phyloP scores from a whole-genome alignment of 1,139 yeast species.

The Yamadazyma atlantica region DNA sequence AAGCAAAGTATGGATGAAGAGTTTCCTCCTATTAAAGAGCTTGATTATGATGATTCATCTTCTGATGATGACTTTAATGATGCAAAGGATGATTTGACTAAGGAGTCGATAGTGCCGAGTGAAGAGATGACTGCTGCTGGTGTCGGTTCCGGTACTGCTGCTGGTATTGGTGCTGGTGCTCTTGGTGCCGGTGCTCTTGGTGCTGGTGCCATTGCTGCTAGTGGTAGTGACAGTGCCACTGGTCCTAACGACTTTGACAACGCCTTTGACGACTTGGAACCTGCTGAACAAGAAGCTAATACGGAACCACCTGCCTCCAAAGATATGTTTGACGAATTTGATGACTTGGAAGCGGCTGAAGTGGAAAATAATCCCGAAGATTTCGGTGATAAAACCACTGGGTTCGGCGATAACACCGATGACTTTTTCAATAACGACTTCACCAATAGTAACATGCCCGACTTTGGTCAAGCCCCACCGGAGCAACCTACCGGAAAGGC shows the following conservation, averaged over 20 bases:
- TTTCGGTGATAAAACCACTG: slow-evolving; percentile 25
- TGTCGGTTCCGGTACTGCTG: no score
- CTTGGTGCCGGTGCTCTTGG: no score
- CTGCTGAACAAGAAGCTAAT: slow-evolving; percentile 38
- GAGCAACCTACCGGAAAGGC: slow-evolving; percentile 13
- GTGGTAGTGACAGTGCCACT: no score
- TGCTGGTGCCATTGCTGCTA: no score
- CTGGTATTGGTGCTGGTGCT: no score
- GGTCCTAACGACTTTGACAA: slow-evolving; percentile 35
- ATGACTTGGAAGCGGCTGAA: slow-evolving; percentile 44
- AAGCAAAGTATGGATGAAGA: slow-evolving; percentile 41
- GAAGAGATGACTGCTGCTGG: background rate
- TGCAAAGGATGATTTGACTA: slow-evolving; percentile 13
- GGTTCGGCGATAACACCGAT: slow-evolving; percentile 18
- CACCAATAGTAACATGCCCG: slow-evolving; percentile 36
- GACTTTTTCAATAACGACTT: slow-evolving; percentile 40
- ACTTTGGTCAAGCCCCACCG: slow-evolving; percentile 23
- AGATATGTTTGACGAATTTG: slow-evolving; percentile 41
- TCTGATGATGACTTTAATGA: slow-evolving; percentile 29
- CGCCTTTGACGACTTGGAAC: slow-evolving; percentile 41
- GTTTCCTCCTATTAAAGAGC: slow-evolving; percentile 71
- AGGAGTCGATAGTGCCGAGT: slow-evolving; percentile 2
- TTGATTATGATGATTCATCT: slow-evolving; percentile 55
- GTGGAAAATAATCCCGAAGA: slow-evolving; percentile 35
- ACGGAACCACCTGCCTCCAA: slow-evolving; percentile 12